These are phyloP conservation scores for Leccinum rimulosum DNA, from an alignment of 768 basidiomycete species.

Conservation along the genomic window DNA sequence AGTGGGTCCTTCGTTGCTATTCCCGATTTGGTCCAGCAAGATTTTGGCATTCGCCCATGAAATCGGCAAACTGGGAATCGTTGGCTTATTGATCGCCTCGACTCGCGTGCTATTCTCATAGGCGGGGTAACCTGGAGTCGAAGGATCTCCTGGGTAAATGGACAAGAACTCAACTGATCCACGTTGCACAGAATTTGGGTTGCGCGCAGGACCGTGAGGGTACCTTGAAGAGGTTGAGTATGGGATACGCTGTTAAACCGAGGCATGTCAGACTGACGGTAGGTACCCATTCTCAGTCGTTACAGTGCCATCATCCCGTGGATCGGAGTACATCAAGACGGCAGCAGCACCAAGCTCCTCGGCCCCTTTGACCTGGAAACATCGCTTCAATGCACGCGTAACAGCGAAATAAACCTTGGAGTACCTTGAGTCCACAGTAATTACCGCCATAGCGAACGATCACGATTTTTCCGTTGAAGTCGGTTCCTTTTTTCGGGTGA, in stretches of 20 bases:
- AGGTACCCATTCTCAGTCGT: too few relatives aligned
- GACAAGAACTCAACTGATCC: too few relatives aligned
- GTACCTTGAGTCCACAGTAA: conserved; percentile 87
- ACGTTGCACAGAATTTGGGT: too few relatives aligned
- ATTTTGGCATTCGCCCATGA: conserved; percentile 81
- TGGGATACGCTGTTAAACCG: too few relatives aligned
- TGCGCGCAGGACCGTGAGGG: too few relatives aligned
- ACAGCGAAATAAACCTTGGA: background rate
- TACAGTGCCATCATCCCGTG: too few relatives aligned
- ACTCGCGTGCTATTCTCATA: conserved; percentile 75
- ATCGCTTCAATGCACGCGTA: background rate
- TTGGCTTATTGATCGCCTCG: conserved; percentile 60
- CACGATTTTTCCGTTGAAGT: conserved; percentile 77
- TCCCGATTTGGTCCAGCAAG: conserved; percentile 48
- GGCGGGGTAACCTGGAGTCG: conserved; percentile 81
- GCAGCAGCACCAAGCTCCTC: too few relatives aligned
- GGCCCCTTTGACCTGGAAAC: conserved; percentile 70
- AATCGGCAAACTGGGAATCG: conserved; percentile 84
- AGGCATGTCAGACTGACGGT: too few relatives aligned
- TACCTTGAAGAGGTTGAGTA: too few relatives aligned
- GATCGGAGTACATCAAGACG: too few relatives aligned
- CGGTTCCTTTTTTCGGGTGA: conserved; percentile 7
- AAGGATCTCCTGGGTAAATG: too few relatives aligned
- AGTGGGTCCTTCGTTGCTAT: conserved; percentile 35
- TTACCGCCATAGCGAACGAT: conserved; percentile 72